Base-by-base conservation (phyloP, 495 filamentous ascomycete species). In the Schizothecium vesticola region DNA sequence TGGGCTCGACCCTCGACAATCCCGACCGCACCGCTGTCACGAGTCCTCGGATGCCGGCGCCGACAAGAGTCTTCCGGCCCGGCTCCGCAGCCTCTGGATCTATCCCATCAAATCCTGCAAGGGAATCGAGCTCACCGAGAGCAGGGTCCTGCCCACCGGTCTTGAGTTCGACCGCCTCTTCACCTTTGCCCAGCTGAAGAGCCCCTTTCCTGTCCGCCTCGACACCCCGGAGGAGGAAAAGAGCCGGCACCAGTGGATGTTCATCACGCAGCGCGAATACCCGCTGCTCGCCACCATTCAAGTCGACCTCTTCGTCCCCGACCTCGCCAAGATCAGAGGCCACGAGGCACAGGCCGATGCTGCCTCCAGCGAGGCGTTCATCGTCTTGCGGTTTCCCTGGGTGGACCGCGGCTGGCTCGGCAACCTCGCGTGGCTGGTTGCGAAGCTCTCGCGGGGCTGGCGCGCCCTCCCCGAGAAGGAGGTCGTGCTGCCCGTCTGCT, bases 101-200 rank as follows among this genome's bases (percentile, higher is more conserved):
- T 96, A 94, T 76, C 94, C 94, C 0, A 80, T 97, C 71, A 97
- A 97, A 80, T 92, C 90, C 67, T 97, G 94, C 75, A 82, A 84
- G 69, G 91, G 90, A 16, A 87, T 97, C 22, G 92, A 97, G 78
- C 74, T 97, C 63, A 79, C 85, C 64, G 73, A 82, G 63, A 88
- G 86, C 57, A 86, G 88, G 61, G 84, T 96, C 5, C 79, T 93
- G 28, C 75, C 86, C 6, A 88, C 87, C 19, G 94, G 94, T 3
- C 83, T 98, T 59, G 83, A 90, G 75, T 91, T 89, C 76, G 94
- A 98, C 76, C 89, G 94, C 1, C 87, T 92, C 71, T 97, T 93
- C 82, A 90, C 86, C 61, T 92, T 97, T 71, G 91, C 89, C 1
- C 88, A 92, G 75, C 81, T 89, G 29, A 86, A 85, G 74, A 80